Evolutionary conservation across 2,329 filamentous ascomycete species (phyloP), one percentile per base, ranked within the genome.

Genomic region (Clonostachys rhizophaga): DNA sequence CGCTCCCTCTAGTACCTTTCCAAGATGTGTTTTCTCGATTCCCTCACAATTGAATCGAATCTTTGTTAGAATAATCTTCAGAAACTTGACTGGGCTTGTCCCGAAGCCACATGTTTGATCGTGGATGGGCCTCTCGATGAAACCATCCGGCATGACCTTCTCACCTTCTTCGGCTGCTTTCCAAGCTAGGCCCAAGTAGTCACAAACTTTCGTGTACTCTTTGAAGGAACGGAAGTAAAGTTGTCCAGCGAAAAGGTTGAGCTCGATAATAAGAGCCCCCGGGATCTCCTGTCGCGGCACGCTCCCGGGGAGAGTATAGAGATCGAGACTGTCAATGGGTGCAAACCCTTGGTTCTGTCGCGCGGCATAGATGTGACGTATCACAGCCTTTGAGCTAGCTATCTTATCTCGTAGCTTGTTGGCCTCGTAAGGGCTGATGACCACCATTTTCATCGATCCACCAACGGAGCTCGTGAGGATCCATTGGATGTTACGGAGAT

Each of bases 201-300:
- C 57, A 49, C 81, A 84, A 0, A 75, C 56, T 2, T 65, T 58
- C 0, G 58, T 52, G 51, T 89, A 90, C 46, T 87, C 75, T 0
- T 64, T 48, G 40, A 71, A 78, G 0, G 68, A 72, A 0, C 58
- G 60, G 10, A 89, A 66, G 53, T 89, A 89, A 0, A 89, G 68
- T 47, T 86, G 83, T 0, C 86, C 86, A 0, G 86, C 70, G 47
- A 90, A 89, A 0, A 89, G 62, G 40, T 86, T 84, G 0, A 89
- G 69, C 47, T 79, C 69, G 0, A 69, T 62, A 0, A 65, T 58
- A 0, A 77, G 55, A 1, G 45, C n/a, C 0, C 10, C 24, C 17
- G 52, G 44, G 47, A 56, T 9, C n/a, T 30, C 20, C 5, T 12
- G 14, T n/a, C n/a, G n/a, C 20, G 8, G 8, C 14, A n/a, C 11